Percentiles rank a stretch among this genome's conserved stretches.
These are phyloP conservation scores for Tulasnella sp. DNA, from an alignment of 768 basidiomycete species.

Conservation along the genomic window DNA sequence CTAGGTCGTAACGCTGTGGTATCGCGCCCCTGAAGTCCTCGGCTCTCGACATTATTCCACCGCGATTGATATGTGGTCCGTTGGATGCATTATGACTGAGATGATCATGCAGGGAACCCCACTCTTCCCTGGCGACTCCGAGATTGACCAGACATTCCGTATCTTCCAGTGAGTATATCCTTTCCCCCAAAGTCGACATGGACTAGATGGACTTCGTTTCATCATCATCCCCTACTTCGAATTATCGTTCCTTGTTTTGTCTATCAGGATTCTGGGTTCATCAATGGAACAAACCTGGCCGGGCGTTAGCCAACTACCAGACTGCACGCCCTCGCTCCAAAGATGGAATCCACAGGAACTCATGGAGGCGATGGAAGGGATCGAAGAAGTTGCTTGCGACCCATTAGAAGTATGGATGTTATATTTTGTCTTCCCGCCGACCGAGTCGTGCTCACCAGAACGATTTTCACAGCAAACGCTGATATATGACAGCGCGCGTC, in stretches of 20 bases:
- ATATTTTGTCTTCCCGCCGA: neutral
- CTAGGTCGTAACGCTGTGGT: conserved; percentile 98
- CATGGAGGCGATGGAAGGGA: conserved; percentile 54
- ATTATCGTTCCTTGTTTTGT: neutral
- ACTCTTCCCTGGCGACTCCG: conserved; percentile 97
- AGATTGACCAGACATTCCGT: conserved; percentile 99
- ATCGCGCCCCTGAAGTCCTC: conserved; percentile 95
- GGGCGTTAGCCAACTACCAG: conserved; percentile 73
- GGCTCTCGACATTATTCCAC: conserved; percentile 96
- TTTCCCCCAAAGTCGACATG: too few relatives aligned
- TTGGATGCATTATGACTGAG: conserved; percentile 96
- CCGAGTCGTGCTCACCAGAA: neutral
- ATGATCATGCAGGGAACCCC: conserved; percentile 90
- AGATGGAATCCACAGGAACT: conserved; percentile 85
- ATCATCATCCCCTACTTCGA: too few relatives aligned
- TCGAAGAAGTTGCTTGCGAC: conserved; percentile 78
- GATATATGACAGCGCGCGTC: conserved; percentile 83
- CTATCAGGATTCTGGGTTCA: conserved; percentile 67
- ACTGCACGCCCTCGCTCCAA: conserved; percentile 96
- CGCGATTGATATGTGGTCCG: conserved; percentile 99
- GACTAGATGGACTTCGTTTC: neutral
- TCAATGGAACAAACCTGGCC: neutral
- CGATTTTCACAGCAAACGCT: conserved; percentile 53
- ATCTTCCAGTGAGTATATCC: conserved; percentile 78
- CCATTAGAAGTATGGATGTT: conserved; percentile 56